A percentile compares a stretch with the other conserved stretches of the same genome.
These are phyloP conservation scores for Amphibolis antarctica DNA, from an alignment of 106 monocot genomes.

Conservation along the genomic window DNA sequence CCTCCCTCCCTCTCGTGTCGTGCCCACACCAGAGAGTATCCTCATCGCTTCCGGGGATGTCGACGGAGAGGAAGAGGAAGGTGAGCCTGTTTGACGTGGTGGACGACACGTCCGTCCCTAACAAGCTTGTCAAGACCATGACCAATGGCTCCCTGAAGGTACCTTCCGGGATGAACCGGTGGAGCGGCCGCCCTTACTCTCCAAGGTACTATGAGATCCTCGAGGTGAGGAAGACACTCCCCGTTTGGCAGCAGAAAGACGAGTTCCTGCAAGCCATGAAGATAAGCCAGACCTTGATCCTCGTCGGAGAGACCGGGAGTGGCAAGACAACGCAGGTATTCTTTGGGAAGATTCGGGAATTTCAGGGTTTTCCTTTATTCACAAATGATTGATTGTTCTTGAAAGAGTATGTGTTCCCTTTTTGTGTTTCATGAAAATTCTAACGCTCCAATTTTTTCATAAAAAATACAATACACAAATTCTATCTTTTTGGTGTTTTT, in stretches of 20 bases:
- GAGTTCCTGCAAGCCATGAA: slow-evolving; percentile 58
- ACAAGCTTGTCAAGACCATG: slow-evolving; percentile 29
- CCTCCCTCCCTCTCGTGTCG: too few relatives aligned
- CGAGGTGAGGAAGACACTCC: slow-evolving; percentile 74
- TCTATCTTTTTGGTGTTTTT: too few relatives aligned
- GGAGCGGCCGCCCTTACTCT: slow-evolving; percentile 61
- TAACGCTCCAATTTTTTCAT: too few relatives aligned
- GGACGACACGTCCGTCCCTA: slow-evolving; percentile 51
- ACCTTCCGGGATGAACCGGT: slow-evolving; percentile 36
- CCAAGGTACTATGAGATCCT: slow-evolving; percentile 68
- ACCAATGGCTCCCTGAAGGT: slow-evolving; percentile 7
- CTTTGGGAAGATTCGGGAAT: too few relatives aligned
- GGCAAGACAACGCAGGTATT: slow-evolving; percentile 33
- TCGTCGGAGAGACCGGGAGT: slow-evolving; percentile 30
- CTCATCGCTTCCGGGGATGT: too few relatives aligned
- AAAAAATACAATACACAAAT: too few relatives aligned
- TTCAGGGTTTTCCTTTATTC: too few relatives aligned
- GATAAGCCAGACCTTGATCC: slow-evolving; percentile 24
- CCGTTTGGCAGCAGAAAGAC: slow-evolving; percentile 94
- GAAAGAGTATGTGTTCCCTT: too few relatives aligned
- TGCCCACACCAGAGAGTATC: too few relatives aligned
- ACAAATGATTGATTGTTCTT: too few relatives aligned
- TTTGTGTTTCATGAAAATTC: too few relatives aligned
- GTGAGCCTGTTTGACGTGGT: slow-evolving; percentile 95
- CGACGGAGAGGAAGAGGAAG: slow-evolving; percentile 79